phyloP scores from a whole-genome alignment of 352 stramenopile species.

The Phytophthora chlamydospora region DNA sequence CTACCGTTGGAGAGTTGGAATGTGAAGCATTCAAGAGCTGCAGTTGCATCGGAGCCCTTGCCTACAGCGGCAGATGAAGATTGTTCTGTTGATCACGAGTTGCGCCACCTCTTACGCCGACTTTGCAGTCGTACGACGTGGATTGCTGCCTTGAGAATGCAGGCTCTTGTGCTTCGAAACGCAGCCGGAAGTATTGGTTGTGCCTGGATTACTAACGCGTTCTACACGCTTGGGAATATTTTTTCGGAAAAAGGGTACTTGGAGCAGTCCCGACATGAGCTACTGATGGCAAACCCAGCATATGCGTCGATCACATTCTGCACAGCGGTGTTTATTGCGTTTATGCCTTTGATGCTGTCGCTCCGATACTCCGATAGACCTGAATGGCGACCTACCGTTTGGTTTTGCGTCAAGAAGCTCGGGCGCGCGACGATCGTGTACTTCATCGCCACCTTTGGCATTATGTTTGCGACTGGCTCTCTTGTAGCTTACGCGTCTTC shows the following conservation, averaged over 20 bases:
- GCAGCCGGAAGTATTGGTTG: constrained; percentile 13
- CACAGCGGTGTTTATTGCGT: constrained; percentile 5
- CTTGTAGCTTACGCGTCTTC: constrained; percentile 15
- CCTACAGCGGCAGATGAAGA: too few species aligned
- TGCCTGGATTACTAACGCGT: constrained; percentile 20
- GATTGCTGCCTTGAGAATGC: constrained; percentile 4
- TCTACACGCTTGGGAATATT: constrained; percentile 17
- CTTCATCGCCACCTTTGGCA: constrained; percentile 11
- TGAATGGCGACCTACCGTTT: constrained; percentile 10
- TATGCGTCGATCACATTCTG: constrained; percentile 22
- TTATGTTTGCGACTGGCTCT: constrained; percentile 7
- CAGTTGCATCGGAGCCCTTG: too few species aligned
- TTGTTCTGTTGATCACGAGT: too few species aligned
- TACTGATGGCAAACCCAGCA: constrained; percentile 12
- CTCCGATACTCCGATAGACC: constrained; percentile 15
- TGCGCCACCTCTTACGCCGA: too few species aligned
- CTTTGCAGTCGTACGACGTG: neutral
- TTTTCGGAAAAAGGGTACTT: constrained; percentile 18
- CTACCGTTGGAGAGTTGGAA: too few species aligned
- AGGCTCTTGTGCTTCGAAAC: constrained; percentile 12
- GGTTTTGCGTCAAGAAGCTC: constrained; percentile 29
- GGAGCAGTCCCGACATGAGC: constrained; percentile 16
- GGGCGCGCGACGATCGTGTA: neutral
- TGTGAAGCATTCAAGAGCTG: too few species aligned
- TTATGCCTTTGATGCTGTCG: constrained; percentile 11